These are phyloP conservation scores for Diplodia sapinea DNA, from an alignment of 2,329 filamentous ascomycete species.

Conservation along the genomic window DNA sequence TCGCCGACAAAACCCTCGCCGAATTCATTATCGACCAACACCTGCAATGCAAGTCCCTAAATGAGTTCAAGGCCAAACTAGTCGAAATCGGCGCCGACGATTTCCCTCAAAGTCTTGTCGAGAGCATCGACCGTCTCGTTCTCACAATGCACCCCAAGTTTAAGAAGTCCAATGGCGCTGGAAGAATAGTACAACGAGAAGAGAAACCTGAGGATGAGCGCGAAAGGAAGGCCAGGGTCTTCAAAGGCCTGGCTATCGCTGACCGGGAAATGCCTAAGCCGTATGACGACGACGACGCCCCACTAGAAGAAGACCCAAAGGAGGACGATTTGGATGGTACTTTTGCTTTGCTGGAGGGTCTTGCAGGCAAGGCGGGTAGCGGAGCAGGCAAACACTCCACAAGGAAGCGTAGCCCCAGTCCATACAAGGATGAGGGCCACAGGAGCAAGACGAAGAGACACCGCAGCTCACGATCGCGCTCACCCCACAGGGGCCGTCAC, in stretches of 20 bases:
- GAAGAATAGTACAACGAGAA: constrained; percentile 42
- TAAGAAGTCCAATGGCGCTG: constrained; percentile 64
- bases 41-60: constrained; percentile 70
- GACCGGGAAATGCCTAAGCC: constrained; percentile 68
- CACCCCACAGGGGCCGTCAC: constrained; percentile 42
- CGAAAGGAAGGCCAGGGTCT: constrained; percentile 82
- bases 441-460: constrained; percentile 50
- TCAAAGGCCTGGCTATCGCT: constrained; percentile 85
- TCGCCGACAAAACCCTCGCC: constrained; percentile 91
- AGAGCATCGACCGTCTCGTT: constrained; percentile 89
- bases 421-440: constrained; percentile 54
- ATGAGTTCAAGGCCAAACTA: constrained; percentile 77
- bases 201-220: constrained; percentile 54
- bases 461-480: constrained; percentile 56
- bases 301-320: constrained; percentile 47
- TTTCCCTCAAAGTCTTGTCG: constrained; percentile 83
- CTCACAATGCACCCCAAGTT: constrained; percentile 86
- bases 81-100: constrained; percentile 74
- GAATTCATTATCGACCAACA: constrained; percentile 96
- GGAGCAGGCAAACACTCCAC: constrained; percentile 52
- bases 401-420: constrained; percentile 66
- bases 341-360: constrained; percentile 83
- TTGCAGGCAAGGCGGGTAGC: constrained; percentile 71
- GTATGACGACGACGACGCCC: constrained; percentile 49
- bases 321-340: constrained; percentile 87